These are phyloP conservation scores for Myxozyma nipponensis DNA, from an alignment of 805 yeast genomes.

Conservation along the genomic window DNA sequence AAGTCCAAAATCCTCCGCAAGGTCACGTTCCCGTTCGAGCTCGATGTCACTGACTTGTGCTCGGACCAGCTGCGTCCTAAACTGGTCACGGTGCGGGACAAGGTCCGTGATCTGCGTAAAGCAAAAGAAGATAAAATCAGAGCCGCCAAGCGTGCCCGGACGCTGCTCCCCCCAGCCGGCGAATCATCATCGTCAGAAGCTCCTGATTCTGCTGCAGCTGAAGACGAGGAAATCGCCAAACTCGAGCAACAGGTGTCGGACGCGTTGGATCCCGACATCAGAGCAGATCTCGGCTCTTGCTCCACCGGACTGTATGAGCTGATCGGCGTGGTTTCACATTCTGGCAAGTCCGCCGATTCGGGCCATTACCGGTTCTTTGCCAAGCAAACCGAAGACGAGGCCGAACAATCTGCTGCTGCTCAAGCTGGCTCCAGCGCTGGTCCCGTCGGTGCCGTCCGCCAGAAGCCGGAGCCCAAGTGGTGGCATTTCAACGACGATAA, in stretches of 20 bases:
- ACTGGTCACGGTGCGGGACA: slow-evolving; percentile 70
- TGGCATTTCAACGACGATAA: slow-evolving; percentile 93
- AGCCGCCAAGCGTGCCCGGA: slow-evolving; percentile 60
- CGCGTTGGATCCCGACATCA: slow-evolving; percentile 42
- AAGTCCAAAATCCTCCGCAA: slow-evolving; percentile 91
- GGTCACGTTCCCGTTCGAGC: slow-evolving; percentile 90
- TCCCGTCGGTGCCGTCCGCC: slow-evolving; percentile 13
- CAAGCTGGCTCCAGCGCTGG: background rate
- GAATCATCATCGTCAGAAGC: slow-evolving; percentile 4
- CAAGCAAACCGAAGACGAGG: slow-evolving; percentile 57
- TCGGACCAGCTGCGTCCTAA: slow-evolving; percentile 69
- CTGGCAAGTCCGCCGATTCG: slow-evolving; percentile 92
- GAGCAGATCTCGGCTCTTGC: slow-evolving; percentile 58
- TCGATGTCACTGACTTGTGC: slow-evolving; percentile 81
- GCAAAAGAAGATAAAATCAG: slow-evolving; percentile 67
- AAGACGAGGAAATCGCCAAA: slow-evolving; percentile 17
- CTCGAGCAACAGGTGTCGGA: slow-evolving; percentile 30
- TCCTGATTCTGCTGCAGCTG: slow-evolving; percentile 25
- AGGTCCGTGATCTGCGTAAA: slow-evolving; percentile 69
- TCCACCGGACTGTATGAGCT: slow-evolving; percentile 86
- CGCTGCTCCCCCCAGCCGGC: slow-evolving; percentile 34
- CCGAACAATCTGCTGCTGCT: background rate
- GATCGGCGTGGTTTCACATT: slow-evolving; percentile 81
- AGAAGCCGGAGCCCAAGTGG: slow-evolving; percentile 66
- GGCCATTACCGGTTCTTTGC: slow-evolving; percentile 96